Percentiles rank a stretch among this genome's conserved stretches.
These are phyloP conservation scores for Schwanniomyces etchellsii DNA, from an alignment of 1,139 yeast genomes.

Conservation along the genomic window DNA sequence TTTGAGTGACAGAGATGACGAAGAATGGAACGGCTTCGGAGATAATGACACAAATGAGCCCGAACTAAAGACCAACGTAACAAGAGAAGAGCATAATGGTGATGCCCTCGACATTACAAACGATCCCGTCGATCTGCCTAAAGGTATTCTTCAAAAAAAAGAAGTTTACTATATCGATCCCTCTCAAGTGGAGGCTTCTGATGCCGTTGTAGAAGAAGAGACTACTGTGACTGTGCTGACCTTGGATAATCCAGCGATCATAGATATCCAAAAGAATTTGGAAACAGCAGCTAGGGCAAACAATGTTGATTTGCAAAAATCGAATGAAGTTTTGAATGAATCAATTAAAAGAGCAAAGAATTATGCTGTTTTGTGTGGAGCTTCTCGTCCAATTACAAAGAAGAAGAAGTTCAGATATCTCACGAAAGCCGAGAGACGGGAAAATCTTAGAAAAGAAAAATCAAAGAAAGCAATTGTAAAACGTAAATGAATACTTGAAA, in stretches of 20 bases:
- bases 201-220: conserved; percentile 47
- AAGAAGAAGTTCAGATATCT: conserved; percentile 80
- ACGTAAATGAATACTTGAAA: neutral
- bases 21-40: conserved; percentile 6
- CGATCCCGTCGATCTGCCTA: conserved; percentile 14
- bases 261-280: conserved; percentile 29
- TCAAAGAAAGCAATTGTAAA: conserved; percentile 12
- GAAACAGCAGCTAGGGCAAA: conserved; percentile 56
- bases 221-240: conserved; percentile 61
- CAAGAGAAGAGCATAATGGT: conserved; percentile 10
- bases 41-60: conserved; percentile 1
- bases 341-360: conserved; percentile 68
- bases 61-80: too few relatives aligned
- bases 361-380: conserved; percentile 62
- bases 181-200: conserved; percentile 28
- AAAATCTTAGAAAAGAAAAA: conserved; percentile 57
- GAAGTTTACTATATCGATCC: conserved; percentile 41
- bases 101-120: conserved; percentile 27
- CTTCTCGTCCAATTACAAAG: conserved; percentile 36
- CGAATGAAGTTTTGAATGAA: conserved; percentile 56
- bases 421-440: conserved; percentile 71
- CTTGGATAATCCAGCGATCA: conserved; percentile 41
- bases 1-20: conserved; percentile 11
- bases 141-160: conserved; percentile 36
- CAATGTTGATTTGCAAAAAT: conserved; percentile 55